These are phyloP conservation scores for Zarea fungicola DNA, from an alignment of 2,329 filamentous ascomycete species.

Conservation along the genomic window DNA sequence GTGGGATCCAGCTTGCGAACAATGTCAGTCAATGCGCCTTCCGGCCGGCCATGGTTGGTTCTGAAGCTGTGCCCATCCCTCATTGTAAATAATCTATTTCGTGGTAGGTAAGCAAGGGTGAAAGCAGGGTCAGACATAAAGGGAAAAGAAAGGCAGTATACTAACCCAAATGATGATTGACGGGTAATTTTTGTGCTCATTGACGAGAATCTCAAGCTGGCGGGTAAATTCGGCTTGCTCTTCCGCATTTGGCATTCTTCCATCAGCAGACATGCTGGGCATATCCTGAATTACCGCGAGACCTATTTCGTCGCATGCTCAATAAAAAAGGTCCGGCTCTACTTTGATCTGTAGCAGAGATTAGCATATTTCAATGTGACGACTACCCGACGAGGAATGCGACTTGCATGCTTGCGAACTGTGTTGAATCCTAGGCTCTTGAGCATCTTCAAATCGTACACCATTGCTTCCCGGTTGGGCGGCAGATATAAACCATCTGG, in stretches of 20 bases:
- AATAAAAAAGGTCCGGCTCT: conserved; percentile 62
- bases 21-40: conserved; percentile 49
- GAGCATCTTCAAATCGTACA: conserved; percentile 57
- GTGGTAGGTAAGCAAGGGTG: neutral
- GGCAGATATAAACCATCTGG: conserved; percentile 63
- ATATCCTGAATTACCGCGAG: conserved; percentile 67
- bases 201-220: conserved; percentile 56
- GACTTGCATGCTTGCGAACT: conserved; percentile 61
- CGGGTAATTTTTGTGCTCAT: conserved; percentile 59
- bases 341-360: conserved; percentile 51
- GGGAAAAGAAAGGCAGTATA: neutral
- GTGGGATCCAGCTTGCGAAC: conserved; percentile 57
- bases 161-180: conserved; percentile 60
- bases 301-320: conserved; percentile 61
- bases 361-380: neutral
- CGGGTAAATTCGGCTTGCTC: conserved; percentile 61
- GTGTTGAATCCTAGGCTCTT: conserved; percentile 66
- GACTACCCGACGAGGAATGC: neutral
- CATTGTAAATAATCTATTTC: conserved; percentile 59
- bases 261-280: conserved; percentile 48
- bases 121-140: neutral
- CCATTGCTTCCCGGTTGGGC: conserved; percentile 62
- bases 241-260: conserved; percentile 31
- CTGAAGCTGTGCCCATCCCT: conserved; percentile 62
- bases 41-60: conserved; percentile 47